Evolutionary conservation across 2,329 filamentous ascomycete species (phyloP).

Genomic region (Knufia petricola): DNA sequence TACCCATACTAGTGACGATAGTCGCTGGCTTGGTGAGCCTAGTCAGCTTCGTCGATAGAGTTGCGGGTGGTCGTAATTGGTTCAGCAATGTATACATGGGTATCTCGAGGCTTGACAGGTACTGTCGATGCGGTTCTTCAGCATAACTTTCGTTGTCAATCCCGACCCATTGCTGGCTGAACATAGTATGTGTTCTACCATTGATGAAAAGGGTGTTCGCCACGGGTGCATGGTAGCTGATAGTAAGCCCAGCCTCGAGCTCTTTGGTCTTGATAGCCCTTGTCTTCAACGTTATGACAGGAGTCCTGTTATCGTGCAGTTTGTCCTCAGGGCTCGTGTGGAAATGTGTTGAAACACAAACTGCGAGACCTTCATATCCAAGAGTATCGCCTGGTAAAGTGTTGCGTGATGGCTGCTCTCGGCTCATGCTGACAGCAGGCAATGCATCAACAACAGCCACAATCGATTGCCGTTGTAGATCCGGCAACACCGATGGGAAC

Average conservation of each 20-base stretch:
- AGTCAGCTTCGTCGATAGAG: conserved; percentile 7
- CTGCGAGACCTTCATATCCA: conserved; percentile 15
- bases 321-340: neutral
- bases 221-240: conserved; percentile 12
- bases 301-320: neutral
- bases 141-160: neutral
- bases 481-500: neutral
- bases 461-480: conserved; percentile 3
- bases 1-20: conserved; percentile 20
- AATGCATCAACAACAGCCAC: conserved; percentile 19
- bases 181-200: conserved; percentile 15
- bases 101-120: neutral
- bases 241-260: neutral
- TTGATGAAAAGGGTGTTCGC: conserved; percentile 23
- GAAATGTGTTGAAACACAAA: conserved; percentile 15
- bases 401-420: neutral
- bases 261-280: neutral
- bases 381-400: neutral
- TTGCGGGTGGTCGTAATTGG: neutral
- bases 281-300: conserved; percentile 5
- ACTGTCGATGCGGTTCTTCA: neutral
- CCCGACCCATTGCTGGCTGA: conserved; percentile 14
- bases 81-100: conserved; percentile 1
- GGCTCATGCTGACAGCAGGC: conserved; percentile 7
- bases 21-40: conserved; percentile 15